Evolutionary conservation across 2,329 filamentous ascomycete species (phyloP), one percentile per base, ranked within the genome.

Genomic region (Penicillium sp.): DNA sequence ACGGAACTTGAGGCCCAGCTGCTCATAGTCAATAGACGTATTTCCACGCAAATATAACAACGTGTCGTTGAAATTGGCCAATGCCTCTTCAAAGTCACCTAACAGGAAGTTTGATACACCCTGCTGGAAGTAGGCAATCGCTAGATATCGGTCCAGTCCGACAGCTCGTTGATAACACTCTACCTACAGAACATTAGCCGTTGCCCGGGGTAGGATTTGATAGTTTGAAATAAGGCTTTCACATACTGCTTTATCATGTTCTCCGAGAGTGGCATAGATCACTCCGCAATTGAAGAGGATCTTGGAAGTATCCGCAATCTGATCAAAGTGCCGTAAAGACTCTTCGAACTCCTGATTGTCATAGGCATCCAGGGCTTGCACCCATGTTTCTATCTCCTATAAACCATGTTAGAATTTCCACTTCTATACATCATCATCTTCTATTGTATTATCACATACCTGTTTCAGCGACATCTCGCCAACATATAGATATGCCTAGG

Each of bases 351-450:
- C 92, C 81, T 97, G 96, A 81, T 94, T 95, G 81, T 99, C 95
- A 82, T 99, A 99, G 76, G 90, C 89, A 71, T 84, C 88, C 59
- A 99, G 88, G 79, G 95, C 95, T 77, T 89, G 84, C 69, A 98
- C 95, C 95, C 95, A 99, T 54, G 92, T 96, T 82, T 98, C 94
- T 79, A 99, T 99, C 90, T 99, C 95, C 93, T 96, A 67, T 13
- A 17, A 1, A 15, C 19, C 42, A 35, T 24, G 9, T 56, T 22
- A 44, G 53, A 3, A 9, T 28, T 19, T 30, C 17, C 15, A 15
- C 4, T 15, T 42, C 13, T 26, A 6, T 28, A 26, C 17, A 58
- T 68, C 38, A 66, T 64, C 19, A 38, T 61, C 9, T 44, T 28
- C 38, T 62, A 54, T 60, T 59, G 22, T n/a, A 33, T 12, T 3